phyloP scores from a whole-genome alignment of 495 filamentous ascomycete genomes.

The Penicillium cosmopolitanum region DNA sequence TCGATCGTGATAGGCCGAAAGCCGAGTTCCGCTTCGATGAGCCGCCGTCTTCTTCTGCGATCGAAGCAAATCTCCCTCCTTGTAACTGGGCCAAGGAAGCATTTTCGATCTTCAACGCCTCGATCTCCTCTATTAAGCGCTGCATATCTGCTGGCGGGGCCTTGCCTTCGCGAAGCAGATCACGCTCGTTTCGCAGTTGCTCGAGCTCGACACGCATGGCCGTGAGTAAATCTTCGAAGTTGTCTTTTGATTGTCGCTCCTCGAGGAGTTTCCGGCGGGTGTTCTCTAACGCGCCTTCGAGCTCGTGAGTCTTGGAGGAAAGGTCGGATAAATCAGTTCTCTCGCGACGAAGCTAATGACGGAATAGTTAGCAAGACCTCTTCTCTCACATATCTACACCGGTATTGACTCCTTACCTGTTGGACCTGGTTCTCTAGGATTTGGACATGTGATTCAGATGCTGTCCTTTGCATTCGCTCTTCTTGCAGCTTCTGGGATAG shows the following conservation, averaged over 20 bases:
- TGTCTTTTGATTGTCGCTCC: constrained; percentile 86
- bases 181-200: constrained; percentile 82
- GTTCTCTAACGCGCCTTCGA: constrained; percentile 80
- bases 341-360: constrained; percentile 49
- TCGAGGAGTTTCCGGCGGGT: constrained; percentile 78
- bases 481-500: constrained; percentile 82
- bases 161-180: constrained; percentile 87
- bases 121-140: constrained; percentile 69
- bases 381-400: not conserved
- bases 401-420: constrained; percentile 40
- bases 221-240: constrained; percentile 86
- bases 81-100: constrained; percentile 55
- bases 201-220: constrained; percentile 83
- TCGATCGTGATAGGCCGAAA: constrained; percentile 61
- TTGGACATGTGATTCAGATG: constrained; percentile 79
- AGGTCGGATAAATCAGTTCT: constrained; percentile 46
- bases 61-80: constrained; percentile 59
- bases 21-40: constrained; percentile 33
- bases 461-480: constrained; percentile 72
- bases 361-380: not conserved
- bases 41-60: constrained; percentile 61
- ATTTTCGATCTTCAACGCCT: constrained; percentile 57
- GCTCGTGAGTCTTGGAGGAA: constrained; percentile 59
- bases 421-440: constrained; percentile 77
- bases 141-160: constrained; percentile 78